Evolutionary conservation across 768 basidiomycete species (phyloP).

Genomic region (Pleurotus djamor): DNA sequence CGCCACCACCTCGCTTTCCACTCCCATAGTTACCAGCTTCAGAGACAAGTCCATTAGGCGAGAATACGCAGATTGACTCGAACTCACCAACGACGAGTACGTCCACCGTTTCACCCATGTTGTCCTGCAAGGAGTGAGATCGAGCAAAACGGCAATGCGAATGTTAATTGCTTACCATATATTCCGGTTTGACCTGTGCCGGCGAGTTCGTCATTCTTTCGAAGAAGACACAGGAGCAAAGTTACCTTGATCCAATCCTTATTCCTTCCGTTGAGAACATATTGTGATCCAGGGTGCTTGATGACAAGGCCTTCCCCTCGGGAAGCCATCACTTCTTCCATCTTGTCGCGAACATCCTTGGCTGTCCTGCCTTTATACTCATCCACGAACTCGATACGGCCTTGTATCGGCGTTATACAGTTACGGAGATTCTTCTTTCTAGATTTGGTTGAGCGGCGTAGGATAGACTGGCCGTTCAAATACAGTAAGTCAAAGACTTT

Average conservation of each 20-base stretch:
- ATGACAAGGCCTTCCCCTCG: slow-evolving; percentile 94
- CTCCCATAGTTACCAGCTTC: slow-evolving; percentile 86
- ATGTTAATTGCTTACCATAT: slow-evolving; percentile 53
- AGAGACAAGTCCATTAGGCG: slow-evolving; percentile 1
- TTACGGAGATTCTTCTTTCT: slow-evolving; percentile 77
- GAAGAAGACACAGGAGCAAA: neutral
- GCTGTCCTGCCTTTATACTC: slow-evolving; percentile 72
- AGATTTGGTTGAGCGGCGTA: slow-evolving; percentile 67
- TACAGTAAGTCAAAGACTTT: slow-evolving; percentile 95
- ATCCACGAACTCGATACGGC: slow-evolving; percentile 77
- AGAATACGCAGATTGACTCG: neutral
- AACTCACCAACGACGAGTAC: slow-evolving; percentile 82
- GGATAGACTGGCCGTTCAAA: slow-evolving; percentile 78
- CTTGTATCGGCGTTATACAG: slow-evolving; percentile 66
- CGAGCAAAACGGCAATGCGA: neutral
- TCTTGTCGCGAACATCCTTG: slow-evolving; percentile 74
- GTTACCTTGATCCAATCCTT: slow-evolving; percentile 90
- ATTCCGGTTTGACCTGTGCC: slow-evolving; percentile 77
- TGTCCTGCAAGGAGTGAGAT: slow-evolving; percentile 51
- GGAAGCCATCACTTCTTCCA: slow-evolving; percentile 81
- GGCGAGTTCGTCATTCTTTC: neutral
- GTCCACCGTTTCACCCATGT: slow-evolving; percentile 91
- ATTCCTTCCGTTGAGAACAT: slow-evolving; percentile 84
- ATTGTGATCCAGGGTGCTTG: slow-evolving; percentile 80
- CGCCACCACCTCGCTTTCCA: slow-evolving; percentile 82